Evolutionary conservation across 768 basidiomycete species (phyloP), one percentile per base, ranked within the genome.

Genomic region (Mrakia frigida): DNA sequence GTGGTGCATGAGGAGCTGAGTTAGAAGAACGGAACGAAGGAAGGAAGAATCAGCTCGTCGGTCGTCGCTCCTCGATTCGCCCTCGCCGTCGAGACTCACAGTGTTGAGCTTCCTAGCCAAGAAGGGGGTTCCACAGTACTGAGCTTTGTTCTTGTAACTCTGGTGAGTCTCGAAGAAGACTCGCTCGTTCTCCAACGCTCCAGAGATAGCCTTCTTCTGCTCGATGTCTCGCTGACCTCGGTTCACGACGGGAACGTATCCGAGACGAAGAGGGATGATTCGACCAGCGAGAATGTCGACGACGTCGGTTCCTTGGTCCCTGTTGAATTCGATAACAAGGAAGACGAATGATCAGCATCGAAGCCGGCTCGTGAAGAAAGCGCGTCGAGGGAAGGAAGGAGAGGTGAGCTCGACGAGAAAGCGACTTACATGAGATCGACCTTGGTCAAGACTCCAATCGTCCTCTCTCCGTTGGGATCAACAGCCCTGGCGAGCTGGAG

Each of bases 191-290:
- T 98, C 96, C 52, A 99, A 87, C 14, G 97, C 97, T 72, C 86
- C 86, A 70, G 85, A 85, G 83, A 99, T 99, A 25, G 92, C 84
- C 83, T 96, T 97, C 79, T 89, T 89, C 18, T 87, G 85, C 79
- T 99, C 97, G 79, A 99, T 99, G 83, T 99, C 97, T 68, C 94
- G 90, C 83, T 98, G 97, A 52, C 96, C 95, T 82, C 97, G 90
- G 84, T 99, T 99, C 81, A 99, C 97, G 13, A 99, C 97, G 14
- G 97, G 97, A 4, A 98, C 97, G 82, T 98, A 99, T 71, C 97
- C 97, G 59, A 99, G 85, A 76, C 97, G 90, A 52, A 99, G 87
- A 69, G 96, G 97, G 81, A 98, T 98, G 80, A 99, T 89, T 70
- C 97, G 90, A 13, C 97, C 96, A 6, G 97, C 97, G 68, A 99